Base-by-base conservation (phyloP, 495 filamentous ascomycete species). In the Podospora australis region DNA sequence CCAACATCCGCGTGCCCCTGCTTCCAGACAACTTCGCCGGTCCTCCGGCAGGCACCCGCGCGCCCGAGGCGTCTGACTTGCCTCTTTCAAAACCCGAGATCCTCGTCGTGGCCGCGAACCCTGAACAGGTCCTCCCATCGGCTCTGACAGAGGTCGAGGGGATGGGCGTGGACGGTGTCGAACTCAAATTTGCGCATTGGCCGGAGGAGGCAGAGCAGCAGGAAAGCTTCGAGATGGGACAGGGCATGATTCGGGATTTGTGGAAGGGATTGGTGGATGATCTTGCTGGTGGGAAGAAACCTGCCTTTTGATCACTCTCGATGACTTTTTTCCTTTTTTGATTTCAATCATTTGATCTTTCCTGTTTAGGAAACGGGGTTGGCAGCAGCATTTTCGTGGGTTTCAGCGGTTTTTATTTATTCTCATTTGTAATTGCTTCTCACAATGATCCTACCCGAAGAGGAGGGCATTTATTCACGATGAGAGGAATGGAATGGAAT, bases 241-340 rank as follows among this genome's bases (percentile, higher is more conserved):
- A 45, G 23, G 65, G 64, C 14, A 71, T 74, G 70, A 49, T 73
- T 9, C 58, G 57, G 45, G 66, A 69, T 58, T 30, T 74, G 26
- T 74, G 72, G 60, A 70, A 60, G 54, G 72, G 72, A 6, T 46
- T 74, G 35, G 59, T 70, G 46, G 69, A 74, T 21, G 71, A 74
- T 56, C 64, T 73, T 6, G 23, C 23, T 5, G 38, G 38, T 13
- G 9, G 2, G 19, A 40, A 40, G 23, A 40, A 40, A 2, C 4
- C 38, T 19, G 20, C 38, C 20, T 14, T 20, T 13, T 40, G n/a
- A 23, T n/a, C 26, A 30, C 26, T 6, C 26, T 6, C 26, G 13
- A 6, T 30, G 6, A 13, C 26, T 30, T 30, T 13, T 30, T 30
- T 13, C 6, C 26, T 6, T 30, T 30, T 30, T 30, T 30, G 6